These are phyloP conservation scores for Tympanopsis confertula DNA, from an alignment of 2,329 filamentous ascomycete genomes.

Conservation along the genomic window DNA sequence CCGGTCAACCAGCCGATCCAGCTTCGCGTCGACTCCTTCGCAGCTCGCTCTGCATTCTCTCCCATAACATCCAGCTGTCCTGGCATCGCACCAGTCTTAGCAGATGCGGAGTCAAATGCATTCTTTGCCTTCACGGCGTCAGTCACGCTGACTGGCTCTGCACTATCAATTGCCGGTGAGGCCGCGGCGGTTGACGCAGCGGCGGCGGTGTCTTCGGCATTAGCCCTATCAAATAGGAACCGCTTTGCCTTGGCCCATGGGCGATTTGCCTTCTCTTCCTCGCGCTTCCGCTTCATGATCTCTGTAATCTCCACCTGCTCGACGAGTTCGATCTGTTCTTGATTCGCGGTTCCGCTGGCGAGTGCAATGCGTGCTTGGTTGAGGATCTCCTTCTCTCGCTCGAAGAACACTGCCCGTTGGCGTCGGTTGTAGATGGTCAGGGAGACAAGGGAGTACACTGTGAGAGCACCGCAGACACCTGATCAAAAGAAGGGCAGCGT, in stretches of 20 bases:
- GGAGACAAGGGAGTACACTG: not conserved
- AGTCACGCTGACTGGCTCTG: not conserved
- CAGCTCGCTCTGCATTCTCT: not conserved
- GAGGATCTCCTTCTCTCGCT: not conserved
- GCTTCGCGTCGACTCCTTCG: not conserved
- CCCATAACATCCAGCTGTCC: slow-evolving; percentile 1
- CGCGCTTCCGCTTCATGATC: not conserved
- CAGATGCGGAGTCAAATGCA: not conserved
- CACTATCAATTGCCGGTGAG: not conserved
- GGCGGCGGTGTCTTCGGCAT: not conserved
- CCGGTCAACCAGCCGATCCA: not conserved
- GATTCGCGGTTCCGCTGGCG: not conserved
- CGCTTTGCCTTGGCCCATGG: not conserved
- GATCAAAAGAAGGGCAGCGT: not conserved
- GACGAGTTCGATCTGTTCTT: not conserved
- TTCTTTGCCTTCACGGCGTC: not conserved
- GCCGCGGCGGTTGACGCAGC: not conserved
- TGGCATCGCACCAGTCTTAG: not conserved
- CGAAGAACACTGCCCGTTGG: not conserved
- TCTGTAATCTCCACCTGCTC: not conserved
- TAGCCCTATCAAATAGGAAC: not conserved
- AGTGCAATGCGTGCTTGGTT: not conserved
- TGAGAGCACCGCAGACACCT: slow-evolving; percentile 1
- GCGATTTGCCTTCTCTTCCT: not conserved
- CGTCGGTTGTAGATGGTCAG: not conserved